Base-by-base conservation (phyloP, 257 asterid species). In the Fraxinus quadrangulata region DNA sequence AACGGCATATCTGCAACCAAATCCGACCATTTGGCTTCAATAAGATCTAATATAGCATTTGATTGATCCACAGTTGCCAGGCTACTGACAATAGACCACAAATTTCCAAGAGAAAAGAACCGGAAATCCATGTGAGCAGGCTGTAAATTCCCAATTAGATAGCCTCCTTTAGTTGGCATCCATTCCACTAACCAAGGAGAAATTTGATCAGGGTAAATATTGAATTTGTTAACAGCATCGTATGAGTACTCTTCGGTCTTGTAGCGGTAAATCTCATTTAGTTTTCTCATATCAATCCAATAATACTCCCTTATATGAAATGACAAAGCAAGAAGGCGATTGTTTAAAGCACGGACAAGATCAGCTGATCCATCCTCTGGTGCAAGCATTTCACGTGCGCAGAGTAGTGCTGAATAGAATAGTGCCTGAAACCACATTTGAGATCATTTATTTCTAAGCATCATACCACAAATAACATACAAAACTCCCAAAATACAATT, bases 71-170 rank as follows among this genome's bases (percentile, higher is more conserved):
- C 39, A 2, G 89, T 89, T 30, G 90, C 82, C 73, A 90, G 92
- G 79, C 85, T 86, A 73, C 92, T 84, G 61, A 86, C 92, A 12
- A 90, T 75, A 51, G 96, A 87, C 96, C 96, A 90, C 72, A 90
- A 78, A 80, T 90, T 90, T 73, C 96, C 96, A 8, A 90, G 85
- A 51, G 96, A 89, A 85, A 90, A 90, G 81, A 90, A 90, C 2
- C 96, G 92, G 59, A 90, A 90, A 86, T 90, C 96, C 96, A 90
- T 90, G 81, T 90, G 96, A 70, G 96, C 96, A 56, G 96, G 96
- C 78, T 90, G 96, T 81, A 90, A 79, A 72, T 90, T 90, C 68
- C 96, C 93, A 70, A 90, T 90, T 45, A 90, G 81, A 82, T 87
- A 89, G 71, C 96, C 96, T 78, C 96, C 96, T 79, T 56, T 86